A percentile compares a stretch with the other conserved stretches of the same genome.
phyloP scores from a whole-genome alignment of 1,139 yeast species.

The Candida dubliniensis region DNA sequence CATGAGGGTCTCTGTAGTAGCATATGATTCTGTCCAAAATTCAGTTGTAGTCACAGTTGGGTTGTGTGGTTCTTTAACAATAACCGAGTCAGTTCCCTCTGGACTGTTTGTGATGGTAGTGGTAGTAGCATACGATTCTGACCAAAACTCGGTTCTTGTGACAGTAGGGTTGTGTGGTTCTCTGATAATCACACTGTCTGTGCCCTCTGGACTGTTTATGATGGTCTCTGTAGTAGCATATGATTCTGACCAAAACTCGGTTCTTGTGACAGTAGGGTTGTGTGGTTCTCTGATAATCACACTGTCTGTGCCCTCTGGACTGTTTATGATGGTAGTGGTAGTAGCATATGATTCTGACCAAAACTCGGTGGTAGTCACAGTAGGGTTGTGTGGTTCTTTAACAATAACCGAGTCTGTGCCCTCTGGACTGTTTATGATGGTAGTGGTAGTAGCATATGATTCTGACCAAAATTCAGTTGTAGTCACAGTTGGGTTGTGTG shows the following conservation, averaged over 20 bases:
- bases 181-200: slow-evolving; percentile 20
- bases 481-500: slow-evolving; percentile 15
- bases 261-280: slow-evolving; percentile 13
- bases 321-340: slow-evolving; percentile 10
- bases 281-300: slow-evolving; percentile 21
- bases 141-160: slow-evolving; percentile 13
- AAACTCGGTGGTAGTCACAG: background rate
- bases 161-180: slow-evolving; percentile 17
- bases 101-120: slow-evolving; percentile 8
- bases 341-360: slow-evolving; percentile 4
- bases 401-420: slow-evolving; percentile 15
- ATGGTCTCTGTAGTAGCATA: slow-evolving; percentile 9
- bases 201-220: slow-evolving; percentile 13
- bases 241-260: slow-evolving; percentile 10
- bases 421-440: slow-evolving; percentile 8
- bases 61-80: slow-evolving; percentile 12
- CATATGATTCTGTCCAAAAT: background rate
- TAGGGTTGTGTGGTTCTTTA: slow-evolving; percentile 10
- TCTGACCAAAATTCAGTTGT: slow-evolving; percentile 13
- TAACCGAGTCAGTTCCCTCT: slow-evolving; percentile 18
- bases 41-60: background rate
- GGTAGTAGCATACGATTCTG: slow-evolving; percentile 12
- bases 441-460: slow-evolving; percentile 11
- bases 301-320: slow-evolving; percentile 17
- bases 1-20: no score